These are phyloP conservation scores for Myxozyma lipomycoides DNA, from an alignment of 805 yeast genomes.

Conservation along the genomic window DNA sequence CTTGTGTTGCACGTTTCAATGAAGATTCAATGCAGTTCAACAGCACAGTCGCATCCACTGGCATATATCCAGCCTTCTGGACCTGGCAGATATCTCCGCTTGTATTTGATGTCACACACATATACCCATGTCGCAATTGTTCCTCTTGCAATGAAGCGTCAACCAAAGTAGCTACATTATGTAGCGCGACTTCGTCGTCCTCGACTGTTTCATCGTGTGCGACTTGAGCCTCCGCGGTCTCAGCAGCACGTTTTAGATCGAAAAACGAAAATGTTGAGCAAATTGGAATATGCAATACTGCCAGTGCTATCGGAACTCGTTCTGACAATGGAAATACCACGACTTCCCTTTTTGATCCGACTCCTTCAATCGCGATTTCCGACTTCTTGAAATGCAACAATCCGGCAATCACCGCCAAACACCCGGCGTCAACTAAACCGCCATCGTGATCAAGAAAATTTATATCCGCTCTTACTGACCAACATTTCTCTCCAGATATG, in stretches of 20 bases:
- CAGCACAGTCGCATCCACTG: conserved; percentile 66
- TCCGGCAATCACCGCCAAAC: conserved; percentile 86
- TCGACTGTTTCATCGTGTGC: conserved; percentile 13
- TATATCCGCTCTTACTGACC: conserved; percentile 87
- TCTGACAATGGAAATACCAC: conserved; percentile 69
- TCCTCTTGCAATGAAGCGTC: conserved; percentile 83
- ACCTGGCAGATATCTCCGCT: conserved; percentile 89
- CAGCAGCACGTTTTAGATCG: conserved; percentile 23
- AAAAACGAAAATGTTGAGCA: conserved; percentile 86
- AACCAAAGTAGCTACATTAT: conserved; percentile 47
- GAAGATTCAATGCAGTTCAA: conserved; percentile 69
- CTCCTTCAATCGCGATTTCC: conserved; percentile 61
- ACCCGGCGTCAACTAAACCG: conserved; percentile 82
- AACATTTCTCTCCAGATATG: conserved; percentile 83
- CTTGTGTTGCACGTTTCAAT: conserved; percentile 52
- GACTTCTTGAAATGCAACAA: conserved; percentile 79
- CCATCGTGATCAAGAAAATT: conserved; percentile 90
- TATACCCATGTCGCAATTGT: conserved; percentile 64
- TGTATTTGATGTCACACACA: conserved; percentile 83
- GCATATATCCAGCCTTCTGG: conserved; percentile 78
- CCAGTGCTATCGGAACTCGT: conserved; percentile 80
- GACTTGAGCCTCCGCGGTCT: neutral
- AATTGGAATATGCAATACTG: conserved; percentile 83
- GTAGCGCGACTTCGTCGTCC: conserved; percentile 17
- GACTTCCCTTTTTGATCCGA: conserved; percentile 24